These are phyloP conservation scores for Rhizophora apiculata DNA, from an alignment of 345 rosid genomes.

Conservation along the genomic window DNA sequence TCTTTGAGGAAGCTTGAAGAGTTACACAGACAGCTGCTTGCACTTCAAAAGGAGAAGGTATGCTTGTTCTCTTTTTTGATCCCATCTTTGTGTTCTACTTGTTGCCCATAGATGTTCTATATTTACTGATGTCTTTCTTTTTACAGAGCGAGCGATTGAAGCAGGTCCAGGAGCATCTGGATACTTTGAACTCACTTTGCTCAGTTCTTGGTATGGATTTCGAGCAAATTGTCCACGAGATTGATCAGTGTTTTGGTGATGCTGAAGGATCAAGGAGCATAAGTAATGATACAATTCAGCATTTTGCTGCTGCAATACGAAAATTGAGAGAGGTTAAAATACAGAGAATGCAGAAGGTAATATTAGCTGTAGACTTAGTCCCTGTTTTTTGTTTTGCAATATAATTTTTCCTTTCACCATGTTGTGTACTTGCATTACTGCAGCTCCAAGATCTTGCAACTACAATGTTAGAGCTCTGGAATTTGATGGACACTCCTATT, in stretches of 20 bases:
- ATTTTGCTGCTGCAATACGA: conserved; percentile 41
- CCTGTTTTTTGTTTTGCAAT: not conserved
- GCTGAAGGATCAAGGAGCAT: conserved; percentile 50
- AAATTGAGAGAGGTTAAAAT: conserved; percentile 65
- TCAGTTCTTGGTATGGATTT: conserved; percentile 78
- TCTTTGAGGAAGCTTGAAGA: conserved; percentile 79
- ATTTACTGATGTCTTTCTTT: not conserved
- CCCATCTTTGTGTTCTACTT: not conserved
- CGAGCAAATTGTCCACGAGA: conserved; percentile 43
- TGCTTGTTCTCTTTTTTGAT: not conserved
- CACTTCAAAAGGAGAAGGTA: conserved; percentile 81
- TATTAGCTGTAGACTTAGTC: not conserved
- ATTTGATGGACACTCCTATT: conserved; percentile 56
- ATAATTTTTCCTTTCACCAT: not conserved
- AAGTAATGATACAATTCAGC: conserved; percentile 53
- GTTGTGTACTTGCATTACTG: not conserved
- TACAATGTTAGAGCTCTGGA: conserved; percentile 63
- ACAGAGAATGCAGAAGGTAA: conserved; percentile 89
- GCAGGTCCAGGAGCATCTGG: conserved; percentile 50
- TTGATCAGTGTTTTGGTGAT: conserved; percentile 56
- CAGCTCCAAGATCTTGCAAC: conserved; percentile 53
- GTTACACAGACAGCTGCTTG: conserved; percentile 53
- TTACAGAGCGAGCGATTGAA: conserved; percentile 65
- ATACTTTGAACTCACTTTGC: conserved; percentile 48
- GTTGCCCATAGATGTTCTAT: not conserved